These are phyloP conservation scores for Letharia lupina DNA, from an alignment of 495 filamentous ascomycete species.

Conservation along the genomic window DNA sequence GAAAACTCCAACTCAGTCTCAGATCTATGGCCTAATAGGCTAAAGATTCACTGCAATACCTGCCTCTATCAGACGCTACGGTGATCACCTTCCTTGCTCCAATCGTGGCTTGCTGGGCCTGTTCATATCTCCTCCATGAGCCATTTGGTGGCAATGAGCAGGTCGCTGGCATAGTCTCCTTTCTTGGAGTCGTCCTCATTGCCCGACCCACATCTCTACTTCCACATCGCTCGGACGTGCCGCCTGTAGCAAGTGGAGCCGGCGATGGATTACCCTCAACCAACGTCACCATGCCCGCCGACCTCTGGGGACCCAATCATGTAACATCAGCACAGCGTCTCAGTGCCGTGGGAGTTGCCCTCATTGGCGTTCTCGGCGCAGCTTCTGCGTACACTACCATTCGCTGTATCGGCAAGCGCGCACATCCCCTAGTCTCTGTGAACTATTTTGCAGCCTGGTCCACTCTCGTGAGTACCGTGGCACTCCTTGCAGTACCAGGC, in stretches of 20 bases:
- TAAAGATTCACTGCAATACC: constrained; percentile 70
- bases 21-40: constrained; percentile 2
- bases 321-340: constrained; percentile 60
- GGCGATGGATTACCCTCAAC: constrained; percentile 19
- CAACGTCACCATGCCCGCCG: constrained; percentile 22
- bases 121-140: constrained; percentile 67
- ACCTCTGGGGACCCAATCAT: constrained; percentile 28
- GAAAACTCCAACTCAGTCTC: not conserved
- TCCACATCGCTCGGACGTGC: constrained; percentile 9
- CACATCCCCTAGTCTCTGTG: constrained; percentile 77
- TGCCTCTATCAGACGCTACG: constrained; percentile 83
- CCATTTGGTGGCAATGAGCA: constrained; percentile 74
- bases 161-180: constrained; percentile 63
- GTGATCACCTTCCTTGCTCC: constrained; percentile 89
- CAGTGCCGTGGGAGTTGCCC: constrained; percentile 59
- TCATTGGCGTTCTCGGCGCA: constrained; percentile 73
- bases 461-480: constrained; percentile 54
- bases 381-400: constrained; percentile 73
- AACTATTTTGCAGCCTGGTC: constrained; percentile 75
- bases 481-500: constrained; percentile 47
- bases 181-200: constrained; percentile 78
- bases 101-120: constrained; percentile 72
- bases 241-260: constrained; percentile 23
- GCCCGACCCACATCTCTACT: constrained; percentile 61
- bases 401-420: constrained; percentile 73